Evolutionary conservation across 2,329 filamentous ascomycete genomes (phyloP).

Genomic region (Didymella glomerata): DNA sequence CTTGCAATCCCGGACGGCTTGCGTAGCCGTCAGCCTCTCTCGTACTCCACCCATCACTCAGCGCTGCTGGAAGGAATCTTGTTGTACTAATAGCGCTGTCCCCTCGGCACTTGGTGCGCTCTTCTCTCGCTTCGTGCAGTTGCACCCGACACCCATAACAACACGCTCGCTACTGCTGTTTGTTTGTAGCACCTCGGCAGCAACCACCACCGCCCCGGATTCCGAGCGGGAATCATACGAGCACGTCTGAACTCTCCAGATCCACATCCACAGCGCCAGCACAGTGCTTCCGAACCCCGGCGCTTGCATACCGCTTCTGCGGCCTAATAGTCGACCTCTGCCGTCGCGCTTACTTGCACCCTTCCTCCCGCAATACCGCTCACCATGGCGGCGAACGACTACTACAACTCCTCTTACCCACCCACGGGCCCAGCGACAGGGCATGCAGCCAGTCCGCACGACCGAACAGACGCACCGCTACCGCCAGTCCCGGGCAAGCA

Average conservation of each 20-base stretch:
- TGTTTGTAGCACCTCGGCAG: conserved; percentile 1
- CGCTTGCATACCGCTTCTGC: conserved; percentile 9
- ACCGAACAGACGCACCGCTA: conserved; percentile 54
- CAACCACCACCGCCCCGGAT: conserved; percentile 3
- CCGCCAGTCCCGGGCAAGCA: conserved; percentile 40
- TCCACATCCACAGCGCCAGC: conserved; percentile 1
- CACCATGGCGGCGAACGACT: conserved; percentile 64
- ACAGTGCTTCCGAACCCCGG: conserved; percentile 5
- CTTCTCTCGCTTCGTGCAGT: conserved; percentile 19
- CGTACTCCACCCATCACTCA: conserved; percentile 1
- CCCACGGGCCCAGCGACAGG: conserved; percentile 30
- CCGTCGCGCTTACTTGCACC: background rate
- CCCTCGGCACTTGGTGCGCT: conserved; percentile 2
- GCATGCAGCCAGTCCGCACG: conserved; percentile 22
- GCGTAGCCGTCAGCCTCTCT: conserved; percentile 19
- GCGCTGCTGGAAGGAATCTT: background rate
- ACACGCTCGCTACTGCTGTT: conserved; percentile 14
- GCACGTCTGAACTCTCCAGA: background rate
- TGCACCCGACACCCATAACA: background rate
- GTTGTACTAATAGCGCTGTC: background rate
- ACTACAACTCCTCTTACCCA: conserved; percentile 62
- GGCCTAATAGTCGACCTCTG: conserved; percentile 8
- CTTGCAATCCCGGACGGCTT: conserved; percentile 11
- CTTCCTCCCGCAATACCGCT: conserved; percentile 13
- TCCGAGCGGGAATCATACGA: conserved; percentile 9